phyloP scores from a whole-genome alignment of 1,284 basidiomycete genomes.

The Trichosporon sp. region DNA sequence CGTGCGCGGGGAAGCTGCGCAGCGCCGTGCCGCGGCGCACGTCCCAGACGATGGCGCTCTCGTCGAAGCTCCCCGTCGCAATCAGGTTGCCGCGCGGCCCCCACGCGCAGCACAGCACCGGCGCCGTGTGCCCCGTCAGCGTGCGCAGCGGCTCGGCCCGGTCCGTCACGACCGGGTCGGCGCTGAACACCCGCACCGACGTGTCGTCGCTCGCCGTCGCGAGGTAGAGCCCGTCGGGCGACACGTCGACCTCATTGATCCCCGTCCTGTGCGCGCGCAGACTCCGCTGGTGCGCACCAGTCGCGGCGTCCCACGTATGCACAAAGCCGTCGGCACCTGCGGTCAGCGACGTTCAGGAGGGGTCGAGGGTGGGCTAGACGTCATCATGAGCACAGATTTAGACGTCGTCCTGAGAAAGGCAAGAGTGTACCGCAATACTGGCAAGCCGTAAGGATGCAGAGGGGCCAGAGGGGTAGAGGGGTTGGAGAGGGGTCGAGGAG shows the following conservation, averaged over 20 bases:
- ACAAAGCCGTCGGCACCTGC: slow-evolving; percentile 47
- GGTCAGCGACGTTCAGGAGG: background rate
- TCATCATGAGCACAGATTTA: no score
- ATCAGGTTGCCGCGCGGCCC: slow-evolving; percentile 82
- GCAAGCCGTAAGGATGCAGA: no score
- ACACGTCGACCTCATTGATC: slow-evolving; percentile 84
- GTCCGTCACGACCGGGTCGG: slow-evolving; percentile 2
- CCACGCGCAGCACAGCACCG: slow-evolving; percentile 87
- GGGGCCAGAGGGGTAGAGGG: slow-evolving; percentile 8
- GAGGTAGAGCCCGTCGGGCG: slow-evolving; percentile 69
- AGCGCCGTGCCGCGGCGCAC: slow-evolving; percentile 75
- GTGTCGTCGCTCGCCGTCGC: slow-evolving; percentile 84
- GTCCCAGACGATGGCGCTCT: slow-evolving; percentile 93
- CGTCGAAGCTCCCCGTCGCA: slow-evolving; percentile 89
- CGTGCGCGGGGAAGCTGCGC: slow-evolving; percentile 85
- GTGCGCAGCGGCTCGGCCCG: slow-evolving; percentile 47
- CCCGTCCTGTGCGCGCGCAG: slow-evolving; percentile 52
- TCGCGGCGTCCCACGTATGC: slow-evolving; percentile 40
- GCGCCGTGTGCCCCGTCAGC: slow-evolving; percentile 81
- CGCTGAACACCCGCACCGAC: slow-evolving; percentile 12
- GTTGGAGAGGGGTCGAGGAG: background rate
- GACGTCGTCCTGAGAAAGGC: no score
- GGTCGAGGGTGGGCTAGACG: slow-evolving; percentile 10
- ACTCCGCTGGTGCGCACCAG: slow-evolving; percentile 29
- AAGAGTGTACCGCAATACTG: no score